Conservation (phyloP, 768 basidiomycete species). For the Tylopilus felleus region DNA sequence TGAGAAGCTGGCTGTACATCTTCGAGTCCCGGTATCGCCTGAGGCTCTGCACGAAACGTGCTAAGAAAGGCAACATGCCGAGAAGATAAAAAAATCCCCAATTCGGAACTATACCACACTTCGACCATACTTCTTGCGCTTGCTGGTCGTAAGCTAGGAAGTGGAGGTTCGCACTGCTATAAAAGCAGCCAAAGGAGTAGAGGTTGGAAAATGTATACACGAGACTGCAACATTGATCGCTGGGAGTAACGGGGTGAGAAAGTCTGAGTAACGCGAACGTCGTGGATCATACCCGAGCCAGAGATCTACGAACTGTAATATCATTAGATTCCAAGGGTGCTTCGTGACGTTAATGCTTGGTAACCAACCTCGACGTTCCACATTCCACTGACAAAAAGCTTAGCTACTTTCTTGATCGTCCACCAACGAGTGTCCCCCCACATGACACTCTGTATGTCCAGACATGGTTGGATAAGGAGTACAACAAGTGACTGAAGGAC, state of each 20-base stretch:
- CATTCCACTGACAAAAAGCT: conserved; percentile 66
- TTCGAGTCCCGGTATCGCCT: conserved; percentile 83
- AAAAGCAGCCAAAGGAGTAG: conserved; percentile 73
- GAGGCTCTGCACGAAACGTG: conserved; percentile 82
- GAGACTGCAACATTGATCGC: conserved; percentile 82
- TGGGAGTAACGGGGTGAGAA: conserved; percentile 28
- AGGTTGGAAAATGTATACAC: conserved; percentile 71
- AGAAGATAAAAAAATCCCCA: conserved; percentile 67
- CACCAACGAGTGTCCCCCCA: conserved; percentile 57
- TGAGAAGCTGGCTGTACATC: conserved; percentile 76
- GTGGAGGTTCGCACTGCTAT: conserved; percentile 32
- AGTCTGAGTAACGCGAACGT: background rate
- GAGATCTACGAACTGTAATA: conserved; percentile 72
- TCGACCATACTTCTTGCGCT: conserved; percentile 48
- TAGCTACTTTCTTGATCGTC: conserved; percentile 62
- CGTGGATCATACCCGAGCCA: conserved; percentile 69
- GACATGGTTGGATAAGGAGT: background rate
- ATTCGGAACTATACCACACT: conserved; percentile 38
- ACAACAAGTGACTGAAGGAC: background rate
- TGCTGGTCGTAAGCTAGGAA: conserved; percentile 10
- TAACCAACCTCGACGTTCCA: conserved; percentile 66
- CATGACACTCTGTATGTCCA: conserved; percentile 46
- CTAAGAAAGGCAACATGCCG: conserved; percentile 61
- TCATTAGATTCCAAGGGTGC: conserved; percentile 3
- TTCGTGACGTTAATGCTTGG: background rate